A percentile compares a stretch with the other conserved stretches of the same genome.
Conservation (phyloP, 495 filamentous ascomycete genomes). For the Talaromyces proteolyticus region DNA sequence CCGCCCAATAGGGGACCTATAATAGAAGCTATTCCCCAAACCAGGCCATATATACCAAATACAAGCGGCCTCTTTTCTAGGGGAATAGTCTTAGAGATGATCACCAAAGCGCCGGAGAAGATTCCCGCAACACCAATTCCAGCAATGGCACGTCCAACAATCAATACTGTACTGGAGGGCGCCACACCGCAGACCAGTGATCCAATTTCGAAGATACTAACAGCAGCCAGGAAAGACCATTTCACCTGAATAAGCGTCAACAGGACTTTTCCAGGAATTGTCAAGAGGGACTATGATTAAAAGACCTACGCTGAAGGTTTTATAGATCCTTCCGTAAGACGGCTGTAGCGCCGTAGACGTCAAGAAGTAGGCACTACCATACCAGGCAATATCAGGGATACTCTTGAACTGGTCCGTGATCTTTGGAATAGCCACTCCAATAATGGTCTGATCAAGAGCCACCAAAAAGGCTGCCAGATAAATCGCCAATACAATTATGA, state of each 20-base stretch:
- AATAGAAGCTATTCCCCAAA: conserved; percentile 55
- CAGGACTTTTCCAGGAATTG: too few species aligned
- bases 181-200: conserved; percentile 65
- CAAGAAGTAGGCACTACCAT: too few species aligned
- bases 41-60: conserved; percentile 60
- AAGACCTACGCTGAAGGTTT: conserved; percentile 17
- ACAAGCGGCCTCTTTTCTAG: conserved; percentile 60
- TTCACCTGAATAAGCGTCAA: too few species aligned
- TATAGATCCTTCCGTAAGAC: conserved; percentile 25
- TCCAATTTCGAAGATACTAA: conserved; percentile 66
- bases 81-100: conserved; percentile 54
- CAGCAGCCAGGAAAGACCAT: conserved; percentile 51
- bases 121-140: conserved; percentile 70
- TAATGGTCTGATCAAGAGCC: conserved; percentile 45
- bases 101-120: conserved; percentile 67
- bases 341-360: conserved; percentile 26
- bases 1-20: conserved; percentile 37
- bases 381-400: conserved; percentile 40
- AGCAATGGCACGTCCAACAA: conserved; percentile 71
- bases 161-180: conserved; percentile 57
- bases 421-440: conserved; percentile 34
- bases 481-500: conserved; percentile 34
- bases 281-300: background rate
- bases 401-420: conserved; percentile 39
- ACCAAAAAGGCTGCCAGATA: conserved; percentile 45